phyloP scores from a whole-genome alignment of 2,329 filamentous ascomycete species.

The Phaeophleospora eucalypticola region DNA sequence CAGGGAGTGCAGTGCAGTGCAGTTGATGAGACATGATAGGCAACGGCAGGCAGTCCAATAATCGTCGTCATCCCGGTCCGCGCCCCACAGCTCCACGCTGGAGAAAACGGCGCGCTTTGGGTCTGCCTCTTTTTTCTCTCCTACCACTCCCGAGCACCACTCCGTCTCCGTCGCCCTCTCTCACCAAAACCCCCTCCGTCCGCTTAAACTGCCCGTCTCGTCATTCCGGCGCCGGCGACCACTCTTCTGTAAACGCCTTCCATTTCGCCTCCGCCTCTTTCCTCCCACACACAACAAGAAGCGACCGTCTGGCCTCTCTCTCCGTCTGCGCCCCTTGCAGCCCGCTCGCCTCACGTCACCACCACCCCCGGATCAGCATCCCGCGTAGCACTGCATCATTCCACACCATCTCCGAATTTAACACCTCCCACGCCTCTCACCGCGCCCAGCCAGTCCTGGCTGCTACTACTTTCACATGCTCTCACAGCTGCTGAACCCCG shows the following conservation, averaged over 20 bases:
- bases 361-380: conserved; percentile 4
- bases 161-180: too few relatives aligned
- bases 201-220: too few relatives aligned
- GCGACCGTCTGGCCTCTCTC: too few relatives aligned
- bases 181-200: too few relatives aligned
- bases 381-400: conserved; percentile 2
- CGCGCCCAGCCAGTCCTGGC: conserved; percentile 6
- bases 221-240: too few relatives aligned
- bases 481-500: conserved; percentile 29
- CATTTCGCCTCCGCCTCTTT: too few relatives aligned
- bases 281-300: too few relatives aligned
- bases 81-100: background rate
- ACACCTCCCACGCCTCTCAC: background rate
- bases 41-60: background rate
- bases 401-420: background rate
- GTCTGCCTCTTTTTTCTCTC: background rate
- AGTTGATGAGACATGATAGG: background rate
- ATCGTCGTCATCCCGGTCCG: background rate
- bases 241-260: too few relatives aligned
- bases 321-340: background rate
- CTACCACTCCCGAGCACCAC: too few relatives aligned
- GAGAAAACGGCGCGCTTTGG: background rate
- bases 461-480: conserved; percentile 25
- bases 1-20: background rate
- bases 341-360: background rate